phyloP scores from a whole-genome alignment of 352 stramenopile genomes.

The Phytophthora sp. region DNA sequence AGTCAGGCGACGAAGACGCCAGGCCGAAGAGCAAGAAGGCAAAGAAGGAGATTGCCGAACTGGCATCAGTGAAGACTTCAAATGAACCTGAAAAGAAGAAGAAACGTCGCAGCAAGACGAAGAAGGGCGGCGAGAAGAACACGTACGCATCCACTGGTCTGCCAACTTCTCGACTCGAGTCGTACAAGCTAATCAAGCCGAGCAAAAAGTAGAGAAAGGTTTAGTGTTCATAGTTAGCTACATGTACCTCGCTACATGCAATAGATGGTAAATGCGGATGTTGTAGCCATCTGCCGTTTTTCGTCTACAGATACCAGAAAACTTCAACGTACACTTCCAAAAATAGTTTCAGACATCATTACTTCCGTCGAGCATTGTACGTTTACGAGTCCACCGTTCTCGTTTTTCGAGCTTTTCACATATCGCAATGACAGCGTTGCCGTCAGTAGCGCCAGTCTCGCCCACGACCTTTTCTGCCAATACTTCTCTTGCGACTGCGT shows the following conservation, averaged over 20 bases:
- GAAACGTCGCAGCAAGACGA: conserved; percentile 65
- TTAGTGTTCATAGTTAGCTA: neutral
- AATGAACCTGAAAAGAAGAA: conserved; percentile 50
- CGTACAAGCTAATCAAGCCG: conserved; percentile 80
- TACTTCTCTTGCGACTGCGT: conserved; percentile 12
- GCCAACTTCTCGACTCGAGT: conserved; percentile 79
- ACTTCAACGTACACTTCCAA: conserved; percentile 13
- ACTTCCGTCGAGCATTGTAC: neutral
- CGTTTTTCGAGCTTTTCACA: neutral
- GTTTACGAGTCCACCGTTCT: neutral
- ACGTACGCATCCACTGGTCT: conserved; percentile 58
- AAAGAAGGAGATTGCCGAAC: conserved; percentile 17
- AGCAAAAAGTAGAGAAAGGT: conserved; percentile 55
- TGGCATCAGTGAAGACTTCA: conserved; percentile 19
- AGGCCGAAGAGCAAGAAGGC: conserved; percentile 54
- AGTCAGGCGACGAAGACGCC: conserved; percentile 9
- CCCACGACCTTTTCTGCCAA: neutral
- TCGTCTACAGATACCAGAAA: conserved; percentile 16
- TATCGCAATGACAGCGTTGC: conserved; percentile 28
- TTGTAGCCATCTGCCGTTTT: too few relatives aligned
- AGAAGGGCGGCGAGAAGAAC: conserved; percentile 59
- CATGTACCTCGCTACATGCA: conserved; percentile 1
- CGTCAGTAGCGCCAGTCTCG: conserved; percentile 11
- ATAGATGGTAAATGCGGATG: too few relatives aligned
- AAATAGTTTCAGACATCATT: conserved; percentile 9